phyloP scores from a whole-genome alignment of 2,329 filamentous ascomycete genomes.

The Corynespora cassiicola region DNA sequence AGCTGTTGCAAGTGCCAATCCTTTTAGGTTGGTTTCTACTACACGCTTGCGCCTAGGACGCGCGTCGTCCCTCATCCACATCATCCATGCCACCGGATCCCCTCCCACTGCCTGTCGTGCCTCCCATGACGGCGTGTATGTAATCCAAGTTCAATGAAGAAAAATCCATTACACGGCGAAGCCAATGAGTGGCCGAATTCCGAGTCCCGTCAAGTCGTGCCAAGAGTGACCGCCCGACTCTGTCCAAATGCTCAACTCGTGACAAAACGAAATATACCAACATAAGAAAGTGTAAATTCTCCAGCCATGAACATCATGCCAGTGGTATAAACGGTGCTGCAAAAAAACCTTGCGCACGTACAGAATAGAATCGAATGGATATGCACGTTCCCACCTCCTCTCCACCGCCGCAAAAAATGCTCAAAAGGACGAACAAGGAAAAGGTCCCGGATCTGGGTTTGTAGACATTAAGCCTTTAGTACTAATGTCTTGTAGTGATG shows the following conservation, averaged over 20 bases:
- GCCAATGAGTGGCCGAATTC: constrained; percentile 8
- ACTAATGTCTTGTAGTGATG: constrained; percentile 30
- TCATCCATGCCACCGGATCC: constrained; percentile 4
- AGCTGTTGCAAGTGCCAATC: constrained; percentile 9
- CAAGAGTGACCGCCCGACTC: constrained; percentile 13
- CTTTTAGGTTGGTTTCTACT: constrained; percentile 9
- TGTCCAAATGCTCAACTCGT: constrained; percentile 26
- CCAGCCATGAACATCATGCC: constrained; percentile 24
- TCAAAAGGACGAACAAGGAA: constrained; percentile 28
- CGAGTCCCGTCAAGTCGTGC: constrained; percentile 25
- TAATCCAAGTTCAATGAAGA: neutral
- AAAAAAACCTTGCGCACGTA: constrained; percentile 19
- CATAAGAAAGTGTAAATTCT: constrained; percentile 32
- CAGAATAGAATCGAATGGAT: constrained; percentile 22
- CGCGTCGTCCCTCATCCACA: constrained; percentile 1
- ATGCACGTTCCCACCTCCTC: constrained; percentile 18
- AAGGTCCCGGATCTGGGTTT: constrained; percentile 25
- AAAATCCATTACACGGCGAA: neutral
- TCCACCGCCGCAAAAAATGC: constrained; percentile 25
- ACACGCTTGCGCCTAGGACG: constrained; percentile 1
- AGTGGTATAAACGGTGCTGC: constrained; percentile 41
- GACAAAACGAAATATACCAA: constrained; percentile 27
- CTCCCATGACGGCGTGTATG: constrained; percentile 13
- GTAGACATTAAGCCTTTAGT: constrained; percentile 44
- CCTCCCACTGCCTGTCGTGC: constrained; percentile 8